A percentile compares a stretch with the other conserved stretches of the same genome.
Evolutionary conservation across 2,329 filamentous ascomycete genomes (phyloP).

Genomic region (Alternaria brassicae): DNA sequence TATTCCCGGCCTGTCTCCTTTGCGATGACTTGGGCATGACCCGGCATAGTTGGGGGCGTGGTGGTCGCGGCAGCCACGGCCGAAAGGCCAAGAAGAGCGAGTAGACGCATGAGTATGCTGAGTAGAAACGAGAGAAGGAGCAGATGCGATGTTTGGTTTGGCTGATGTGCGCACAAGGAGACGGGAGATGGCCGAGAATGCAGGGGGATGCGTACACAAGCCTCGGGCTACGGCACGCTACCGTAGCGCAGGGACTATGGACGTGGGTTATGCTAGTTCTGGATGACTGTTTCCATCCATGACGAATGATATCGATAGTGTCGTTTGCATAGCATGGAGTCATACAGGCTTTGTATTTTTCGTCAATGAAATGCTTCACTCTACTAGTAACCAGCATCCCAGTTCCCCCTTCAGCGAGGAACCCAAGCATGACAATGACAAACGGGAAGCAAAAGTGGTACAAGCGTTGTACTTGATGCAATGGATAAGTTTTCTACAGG

Average conservation of each 20-base stretch:
- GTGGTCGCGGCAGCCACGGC: conserved; percentile 10
- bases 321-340: neutral
- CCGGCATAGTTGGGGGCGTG: conserved; percentile 2
- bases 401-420: neutral
- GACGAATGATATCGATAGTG: neutral
- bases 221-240: conserved; percentile 21
- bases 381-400: neutral
- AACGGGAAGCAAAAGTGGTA: accelerated
- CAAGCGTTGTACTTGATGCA: neutral
- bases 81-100: conserved; percentile 16
- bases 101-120: conserved; percentile 22
- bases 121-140: conserved; percentile 1
- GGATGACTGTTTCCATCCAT: neutral
- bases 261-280: conserved; percentile 1
- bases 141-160: conserved; percentile 1
- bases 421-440: neutral
- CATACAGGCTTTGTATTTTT: neutral
- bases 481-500: neutral
- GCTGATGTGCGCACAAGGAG: conserved; percentile 1
- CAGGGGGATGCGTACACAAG: conserved; percentile 11
- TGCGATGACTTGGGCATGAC: neutral
- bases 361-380: neutral
- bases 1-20: conserved; percentile 33
- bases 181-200: conserved; percentile 7
- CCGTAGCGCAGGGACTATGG: conserved; percentile 22